Conservation (phyloP, 2,329 filamentous ascomycete species). For the Colletotrichum paranaense region DNA sequence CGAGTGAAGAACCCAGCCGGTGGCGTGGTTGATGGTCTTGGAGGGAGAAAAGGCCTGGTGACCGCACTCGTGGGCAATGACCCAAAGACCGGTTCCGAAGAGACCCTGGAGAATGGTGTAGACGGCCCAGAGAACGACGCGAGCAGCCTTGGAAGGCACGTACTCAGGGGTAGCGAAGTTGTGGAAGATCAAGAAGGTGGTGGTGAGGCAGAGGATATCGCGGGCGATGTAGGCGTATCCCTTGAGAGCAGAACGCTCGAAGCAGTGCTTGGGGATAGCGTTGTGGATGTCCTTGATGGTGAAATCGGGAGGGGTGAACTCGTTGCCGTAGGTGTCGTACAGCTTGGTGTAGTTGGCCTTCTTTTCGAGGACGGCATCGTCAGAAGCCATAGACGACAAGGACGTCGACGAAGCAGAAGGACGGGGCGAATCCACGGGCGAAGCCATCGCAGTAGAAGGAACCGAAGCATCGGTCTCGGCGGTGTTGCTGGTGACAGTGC, state of each 20-base stretch:
- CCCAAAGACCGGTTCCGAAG: conserved; percentile 94
- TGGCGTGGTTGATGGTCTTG: conserved; percentile 88
- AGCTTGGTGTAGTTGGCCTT: conserved; percentile 71
- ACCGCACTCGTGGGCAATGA: conserved; percentile 97
- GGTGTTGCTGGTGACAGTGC: conserved; percentile 56
- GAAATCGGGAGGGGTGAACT: conserved; percentile 93
- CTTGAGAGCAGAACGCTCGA: conserved; percentile 81
- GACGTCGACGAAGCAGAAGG: conserved; percentile 86
- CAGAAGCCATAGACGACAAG: conserved; percentile 86
- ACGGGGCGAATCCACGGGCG: conserved; percentile 69
- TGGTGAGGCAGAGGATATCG: conserved; percentile 77
- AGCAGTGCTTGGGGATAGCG: conserved; percentile 98
- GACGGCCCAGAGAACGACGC: conserved; percentile 71
- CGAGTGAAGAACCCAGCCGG: conserved; percentile 93
- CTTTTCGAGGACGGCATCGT: conserved; percentile 64
- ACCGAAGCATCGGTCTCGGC: conserved; percentile 57
- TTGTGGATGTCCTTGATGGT: conserved; percentile 98
- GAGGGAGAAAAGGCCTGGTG: conserved; percentile 97
- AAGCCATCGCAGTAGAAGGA: conserved; percentile 67
- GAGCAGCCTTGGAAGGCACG: conserved; percentile 75
- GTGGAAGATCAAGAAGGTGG: conserved; percentile 89
- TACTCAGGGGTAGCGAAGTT: conserved; percentile 88
- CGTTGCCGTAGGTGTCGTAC: conserved; percentile 92
- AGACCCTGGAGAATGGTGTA: conserved; percentile 89
- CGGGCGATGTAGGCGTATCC: conserved; percentile 87